Evolutionary conservation across 257 asterid genomes (phyloP).

Genomic region (Jaltomata sinuosa): DNA sequence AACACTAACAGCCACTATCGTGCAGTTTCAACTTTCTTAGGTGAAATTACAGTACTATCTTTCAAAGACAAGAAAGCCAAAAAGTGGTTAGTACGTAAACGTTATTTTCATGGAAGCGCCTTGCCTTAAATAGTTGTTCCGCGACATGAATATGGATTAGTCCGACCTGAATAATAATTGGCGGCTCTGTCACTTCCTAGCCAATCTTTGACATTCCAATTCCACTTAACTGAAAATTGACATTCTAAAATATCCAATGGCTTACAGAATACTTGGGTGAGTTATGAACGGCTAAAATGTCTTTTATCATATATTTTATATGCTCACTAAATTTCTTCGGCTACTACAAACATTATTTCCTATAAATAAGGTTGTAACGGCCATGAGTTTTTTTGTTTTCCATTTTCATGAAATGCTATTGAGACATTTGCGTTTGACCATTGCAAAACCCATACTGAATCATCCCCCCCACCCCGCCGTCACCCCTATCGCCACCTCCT

Average conservation of each 20-base stretch:
- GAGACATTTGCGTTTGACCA: conserved; percentile 12
- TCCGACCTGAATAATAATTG: not conserved
- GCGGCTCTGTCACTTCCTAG: not conserved
- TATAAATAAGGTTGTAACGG: conserved; percentile 13
- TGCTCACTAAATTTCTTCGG: not conserved
- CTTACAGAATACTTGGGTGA: not conserved
- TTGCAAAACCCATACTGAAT: conserved; percentile 1
- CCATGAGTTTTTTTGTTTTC: not conserved
- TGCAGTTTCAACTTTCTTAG: too few species aligned
- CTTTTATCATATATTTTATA: not conserved
- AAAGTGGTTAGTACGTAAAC: too few species aligned
- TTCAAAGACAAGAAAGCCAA: too few species aligned
- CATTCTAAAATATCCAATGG: not conserved
- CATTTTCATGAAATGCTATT: not conserved
- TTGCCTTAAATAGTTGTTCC: too few species aligned
- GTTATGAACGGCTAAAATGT: not conserved
- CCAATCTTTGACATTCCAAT: not conserved
- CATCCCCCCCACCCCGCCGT: not conserved
- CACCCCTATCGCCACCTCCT: not conserved
- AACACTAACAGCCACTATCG: too few species aligned
- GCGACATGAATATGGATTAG: not conserved
- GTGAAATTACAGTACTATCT: too few species aligned
- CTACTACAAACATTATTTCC: not conserved
- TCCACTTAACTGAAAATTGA: not conserved
- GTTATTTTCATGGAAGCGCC: too few species aligned